Percentiles rank a stretch among this genome's conserved stretches.
Evolutionary conservation across 495 filamentous ascomycete genomes (phyloP).

Genomic region (Lasiosphaeris hirsuta): DNA sequence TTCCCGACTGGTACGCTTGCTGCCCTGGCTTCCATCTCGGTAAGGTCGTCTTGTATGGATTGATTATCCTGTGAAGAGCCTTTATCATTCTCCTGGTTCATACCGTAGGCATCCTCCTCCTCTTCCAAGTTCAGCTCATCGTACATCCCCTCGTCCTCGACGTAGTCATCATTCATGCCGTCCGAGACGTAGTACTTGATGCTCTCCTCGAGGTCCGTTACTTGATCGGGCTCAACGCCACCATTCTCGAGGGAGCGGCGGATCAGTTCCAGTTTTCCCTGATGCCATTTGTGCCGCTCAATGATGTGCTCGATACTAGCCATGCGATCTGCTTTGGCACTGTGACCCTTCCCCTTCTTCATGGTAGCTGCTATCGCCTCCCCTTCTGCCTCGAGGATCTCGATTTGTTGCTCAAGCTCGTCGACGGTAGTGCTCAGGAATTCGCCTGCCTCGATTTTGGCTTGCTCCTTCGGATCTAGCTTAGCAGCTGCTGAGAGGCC

Average conservation of each 20-base stretch:
- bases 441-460: slow-evolving; percentile 78
- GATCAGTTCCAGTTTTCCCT: slow-evolving; percentile 86
- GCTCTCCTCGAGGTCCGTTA: slow-evolving; percentile 80
- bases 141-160: slow-evolving; percentile 88
- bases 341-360: slow-evolving; percentile 90
- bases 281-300: slow-evolving; percentile 96
- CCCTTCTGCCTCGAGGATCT: slow-evolving; percentile 84
- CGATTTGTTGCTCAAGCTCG: slow-evolving; percentile 88
- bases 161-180: slow-evolving; percentile 81
- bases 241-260: slow-evolving; percentile 89
- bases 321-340: slow-evolving; percentile 77
- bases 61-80: slow-evolving; percentile 94
- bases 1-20: slow-evolving; percentile 46
- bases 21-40: slow-evolving; percentile 59
- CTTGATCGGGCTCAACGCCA: slow-evolving; percentile 78
- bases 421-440: slow-evolving; percentile 88
- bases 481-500: slow-evolving; percentile 85
- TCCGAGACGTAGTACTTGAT: slow-evolving; percentile 95
- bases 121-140: slow-evolving; percentile 90
- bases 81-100: slow-evolving; percentile 76
- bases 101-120: slow-evolving; percentile 81
- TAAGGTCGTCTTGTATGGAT: slow-evolving; percentile 80
- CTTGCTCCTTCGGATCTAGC: slow-evolving; percentile 91
- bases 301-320: slow-evolving; percentile 77
- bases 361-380: slow-evolving; percentile 81